Evolutionary conservation across 2,329 filamentous ascomycete genomes (phyloP), one percentile per base, ranked within the genome.

Genomic region (Colletotrichum noveboracense): DNA sequence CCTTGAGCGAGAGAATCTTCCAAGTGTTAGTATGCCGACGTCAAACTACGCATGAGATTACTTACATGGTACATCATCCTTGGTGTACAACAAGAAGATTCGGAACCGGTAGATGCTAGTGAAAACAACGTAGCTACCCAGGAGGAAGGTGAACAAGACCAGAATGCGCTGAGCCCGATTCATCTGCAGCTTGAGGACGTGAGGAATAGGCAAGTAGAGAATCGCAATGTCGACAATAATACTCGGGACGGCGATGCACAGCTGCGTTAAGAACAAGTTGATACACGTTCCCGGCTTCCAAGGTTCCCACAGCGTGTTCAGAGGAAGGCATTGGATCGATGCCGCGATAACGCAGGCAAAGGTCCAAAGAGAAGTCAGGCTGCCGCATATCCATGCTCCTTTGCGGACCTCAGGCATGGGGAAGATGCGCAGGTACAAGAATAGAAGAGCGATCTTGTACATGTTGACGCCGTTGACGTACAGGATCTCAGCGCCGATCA

Each of bases 361-460:
- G 6, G 74, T 76, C 74, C 74, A 76, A 3, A 65, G 18, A 1
- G 58, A 52, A 3, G 74, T 76, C 8, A 76, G 5, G 9, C 74
- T 69, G 13, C 74, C 74, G 6, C 74, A 76, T 14, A 76, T 76
- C 58, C 65, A 65, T 6, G 74, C 74, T 4, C 74, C 74, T 18
- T 52, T 76, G 10, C 81, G 80, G 18, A 85, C 83, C 1, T 60
- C 74, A 5, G 62, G 77, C 0, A 80, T 79, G 0, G 85, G 84
- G 43, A 88, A 88, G 66, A 88, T 85, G 32, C 83, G 81, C 6
- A 86, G 79, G 69, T 87, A 88, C 74, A 88, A 86, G 58, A 85
- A 81, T 6, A 87, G 77, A 12, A 88, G 77, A 2, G 86, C 85
- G 7, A 86, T 77, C 76, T 87, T 87, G 70, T 76, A 76, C 6